A percentile compares a stretch with the other conserved stretches of the same genome.
phyloP scores from a whole-genome alignment of 1,139 yeast genomes.

The Pichia sp. region DNA sequence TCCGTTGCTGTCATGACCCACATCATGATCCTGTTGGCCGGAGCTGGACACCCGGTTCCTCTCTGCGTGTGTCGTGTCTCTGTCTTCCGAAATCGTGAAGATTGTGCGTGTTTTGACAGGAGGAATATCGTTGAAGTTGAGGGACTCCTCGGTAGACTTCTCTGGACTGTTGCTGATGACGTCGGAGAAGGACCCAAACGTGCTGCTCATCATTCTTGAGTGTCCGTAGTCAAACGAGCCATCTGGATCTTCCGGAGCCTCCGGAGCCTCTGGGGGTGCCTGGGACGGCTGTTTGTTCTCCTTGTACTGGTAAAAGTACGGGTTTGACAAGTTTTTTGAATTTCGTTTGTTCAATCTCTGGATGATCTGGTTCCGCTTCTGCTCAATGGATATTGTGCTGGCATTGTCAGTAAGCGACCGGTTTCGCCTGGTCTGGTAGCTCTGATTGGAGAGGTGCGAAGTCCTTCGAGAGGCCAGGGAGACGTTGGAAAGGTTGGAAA shows the following conservation, averaged over 20 bases:
- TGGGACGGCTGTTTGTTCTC: slow-evolving; percentile 9
- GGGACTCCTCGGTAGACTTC: slow-evolving; percentile 2
- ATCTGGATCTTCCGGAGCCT: slow-evolving; percentile 2
- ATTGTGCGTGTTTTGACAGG: background rate
- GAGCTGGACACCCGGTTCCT: background rate
- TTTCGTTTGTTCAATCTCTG: slow-evolving; percentile 9
- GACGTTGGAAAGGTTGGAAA: slow-evolving; percentile 2
- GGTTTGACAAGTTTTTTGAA: slow-evolving; percentile 14
- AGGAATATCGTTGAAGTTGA: slow-evolving; percentile 1
- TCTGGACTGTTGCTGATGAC: background rate
- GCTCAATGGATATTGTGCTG: slow-evolving; percentile 10
- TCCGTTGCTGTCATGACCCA: background rate
- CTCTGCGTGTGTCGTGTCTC: background rate
- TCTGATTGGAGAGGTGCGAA: background rate
- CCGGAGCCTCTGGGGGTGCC: slow-evolving; percentile 10
- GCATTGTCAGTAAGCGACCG: slow-evolving; percentile 4
- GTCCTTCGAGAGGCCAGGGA: background rate
- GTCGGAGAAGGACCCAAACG: background rate
- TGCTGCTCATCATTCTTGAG: background rate
- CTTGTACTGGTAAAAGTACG: slow-evolving; percentile 17
- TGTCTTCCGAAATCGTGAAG: background rate
- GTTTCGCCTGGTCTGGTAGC: background rate
- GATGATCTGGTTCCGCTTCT: slow-evolving; percentile 10
- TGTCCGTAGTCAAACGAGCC: background rate
- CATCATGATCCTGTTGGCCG: too few species aligned